phyloP scores from a whole-genome alignment of 768 basidiomycete genomes.

The Pleurotus platypus region DNA sequence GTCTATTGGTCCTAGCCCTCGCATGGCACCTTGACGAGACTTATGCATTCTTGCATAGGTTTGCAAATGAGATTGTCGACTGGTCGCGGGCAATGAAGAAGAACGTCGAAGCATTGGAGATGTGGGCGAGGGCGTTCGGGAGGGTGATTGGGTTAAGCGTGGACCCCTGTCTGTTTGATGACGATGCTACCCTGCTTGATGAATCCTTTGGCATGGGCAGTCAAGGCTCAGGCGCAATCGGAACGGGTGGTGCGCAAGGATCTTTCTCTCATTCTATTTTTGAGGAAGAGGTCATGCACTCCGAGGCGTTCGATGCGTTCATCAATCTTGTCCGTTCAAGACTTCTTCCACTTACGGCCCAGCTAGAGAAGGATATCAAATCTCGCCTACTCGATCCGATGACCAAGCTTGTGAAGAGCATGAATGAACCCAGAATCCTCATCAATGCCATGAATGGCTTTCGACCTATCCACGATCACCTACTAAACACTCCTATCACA shows the following conservation, averaged over 20 bases:
- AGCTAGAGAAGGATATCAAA: constrained; percentile 51
- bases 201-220: not conserved
- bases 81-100: constrained; percentile 57
- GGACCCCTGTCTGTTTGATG: constrained; percentile 21
- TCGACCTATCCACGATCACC: constrained; percentile 66
- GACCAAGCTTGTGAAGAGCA: constrained; percentile 52
- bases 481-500: constrained; percentile 62
- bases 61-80: constrained; percentile 58
- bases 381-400: constrained; percentile 56
- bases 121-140: constrained; percentile 66
- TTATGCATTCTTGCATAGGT: constrained; percentile 55
- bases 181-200: constrained; percentile 13
- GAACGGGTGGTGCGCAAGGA: not conserved
- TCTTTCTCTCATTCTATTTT: not conserved
- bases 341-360: constrained; percentile 48
- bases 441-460: constrained; percentile 71
- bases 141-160: constrained; percentile 59
- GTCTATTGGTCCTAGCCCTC: constrained; percentile 49
- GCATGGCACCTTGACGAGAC: constrained; percentile 54
- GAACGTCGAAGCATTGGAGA: constrained; percentile 44
- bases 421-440: constrained; percentile 60
- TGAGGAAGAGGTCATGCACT: constrained; percentile 7
- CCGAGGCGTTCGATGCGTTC: constrained; percentile 73
- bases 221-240: not conserved
- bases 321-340: constrained; percentile 50